phyloP scores from a whole-genome alignment of 2,329 filamentous ascomycete species.

The Rachicladosporium sp. region DNA sequence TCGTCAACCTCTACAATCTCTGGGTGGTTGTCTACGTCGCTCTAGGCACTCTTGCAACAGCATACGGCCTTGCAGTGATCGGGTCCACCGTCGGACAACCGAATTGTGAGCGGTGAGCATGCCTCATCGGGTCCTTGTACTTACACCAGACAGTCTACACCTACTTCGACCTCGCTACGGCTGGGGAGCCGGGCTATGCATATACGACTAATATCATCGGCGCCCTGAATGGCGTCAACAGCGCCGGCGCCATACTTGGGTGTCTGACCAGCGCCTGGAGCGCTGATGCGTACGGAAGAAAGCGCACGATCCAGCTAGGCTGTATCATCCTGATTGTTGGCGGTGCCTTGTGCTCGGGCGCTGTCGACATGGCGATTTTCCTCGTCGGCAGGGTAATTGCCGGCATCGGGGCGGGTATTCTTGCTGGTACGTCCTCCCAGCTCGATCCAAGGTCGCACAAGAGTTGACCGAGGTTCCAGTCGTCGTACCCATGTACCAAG shows the following conservation, averaged over 20 bases:
- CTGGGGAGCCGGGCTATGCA: conserved; percentile 28
- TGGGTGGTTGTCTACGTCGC: conserved; percentile 23
- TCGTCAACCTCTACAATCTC: conserved; percentile 24
- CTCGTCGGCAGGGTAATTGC: conserved; percentile 27
- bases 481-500: conserved; percentile 26
- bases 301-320: conserved; percentile 27
- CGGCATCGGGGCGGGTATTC: conserved; percentile 26
- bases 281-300: conserved; percentile 27
- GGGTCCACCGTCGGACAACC: conserved; percentile 36
- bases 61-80: conserved; percentile 28
- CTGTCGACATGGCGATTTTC: conserved; percentile 29
- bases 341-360: conserved; percentile 27
- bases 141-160: conserved; percentile 22
- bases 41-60: conserved; percentile 19
- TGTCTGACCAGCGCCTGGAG: conserved; percentile 27
- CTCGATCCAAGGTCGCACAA: too few relatives aligned
- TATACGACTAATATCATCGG: conserved; percentile 32
- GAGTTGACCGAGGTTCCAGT: too few relatives aligned
- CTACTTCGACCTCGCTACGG: conserved; percentile 28
- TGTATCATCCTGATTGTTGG: conserved; percentile 27
- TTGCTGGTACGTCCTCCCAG: conserved; percentile 12
- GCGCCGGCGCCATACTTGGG: conserved; percentile 31
- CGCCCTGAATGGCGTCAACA: conserved; percentile 35
- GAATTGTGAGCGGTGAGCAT: conserved; percentile 16
- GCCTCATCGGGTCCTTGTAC: too few relatives aligned